Conservation (phyloP, 305 asterid species). For the Fraxinus velutina region DNA sequence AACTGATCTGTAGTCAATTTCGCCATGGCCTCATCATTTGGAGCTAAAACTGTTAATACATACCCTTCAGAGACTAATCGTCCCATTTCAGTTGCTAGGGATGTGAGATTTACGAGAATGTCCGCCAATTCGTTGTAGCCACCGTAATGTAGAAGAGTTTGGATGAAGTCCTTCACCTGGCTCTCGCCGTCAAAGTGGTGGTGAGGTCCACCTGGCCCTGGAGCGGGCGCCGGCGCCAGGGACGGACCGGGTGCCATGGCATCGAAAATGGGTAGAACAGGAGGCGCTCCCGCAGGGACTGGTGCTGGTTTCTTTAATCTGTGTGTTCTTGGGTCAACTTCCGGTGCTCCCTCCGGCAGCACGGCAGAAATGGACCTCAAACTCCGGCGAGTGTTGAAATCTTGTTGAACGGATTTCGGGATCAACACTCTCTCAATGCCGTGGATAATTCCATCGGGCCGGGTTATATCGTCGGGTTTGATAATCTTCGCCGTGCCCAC, state of each 20-base stretch:
- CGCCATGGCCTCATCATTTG: conserved; percentile 18
- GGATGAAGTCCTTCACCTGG: conserved; percentile 39
- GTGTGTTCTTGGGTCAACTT: conserved; percentile 51
- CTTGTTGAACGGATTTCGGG: conserved; percentile 47
- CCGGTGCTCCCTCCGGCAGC: conserved; percentile 45
- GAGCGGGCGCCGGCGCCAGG: conserved; percentile 32
- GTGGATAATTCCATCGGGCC: conserved; percentile 1
- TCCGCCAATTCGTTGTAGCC: conserved; percentile 18
- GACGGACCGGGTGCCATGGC: conserved; percentile 58
- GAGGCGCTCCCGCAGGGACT: conserved; percentile 42
- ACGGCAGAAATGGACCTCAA: conserved; percentile 44
- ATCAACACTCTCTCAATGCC: conserved; percentile 16
- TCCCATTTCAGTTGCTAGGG: conserved; percentile 10
- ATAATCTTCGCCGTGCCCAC: conserved; percentile 2
- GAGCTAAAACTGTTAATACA: conserved; percentile 14
- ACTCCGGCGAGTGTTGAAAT: conserved; percentile 42
- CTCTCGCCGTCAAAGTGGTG: conserved; percentile 51
- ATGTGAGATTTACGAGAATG: conserved; percentile 12
- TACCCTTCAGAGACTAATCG: conserved; percentile 15
- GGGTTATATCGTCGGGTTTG: conserved; percentile 3
- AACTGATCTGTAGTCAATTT: conserved; percentile 14
- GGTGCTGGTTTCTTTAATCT: conserved; percentile 33
- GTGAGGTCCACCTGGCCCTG: conserved; percentile 40
- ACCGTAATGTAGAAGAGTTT: conserved; percentile 12
- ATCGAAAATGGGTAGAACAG: conserved; percentile 35